Evolutionary conservation across 345 rosid species (phyloP).

Genomic region (Citropsis articulata): DNA sequence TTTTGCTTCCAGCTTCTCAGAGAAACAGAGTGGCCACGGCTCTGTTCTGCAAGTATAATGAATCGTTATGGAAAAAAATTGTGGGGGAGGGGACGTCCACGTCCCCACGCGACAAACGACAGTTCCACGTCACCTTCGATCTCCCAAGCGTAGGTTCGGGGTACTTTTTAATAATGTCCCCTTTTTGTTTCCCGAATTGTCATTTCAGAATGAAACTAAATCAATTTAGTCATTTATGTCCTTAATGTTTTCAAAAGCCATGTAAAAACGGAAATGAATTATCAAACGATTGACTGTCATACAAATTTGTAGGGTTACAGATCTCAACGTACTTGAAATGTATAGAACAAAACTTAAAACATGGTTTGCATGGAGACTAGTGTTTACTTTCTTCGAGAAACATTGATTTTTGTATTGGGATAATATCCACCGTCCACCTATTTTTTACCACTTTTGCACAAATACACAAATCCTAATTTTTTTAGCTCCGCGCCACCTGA

Average conservation of each 20-base stretch:
- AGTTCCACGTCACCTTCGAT: not conserved
- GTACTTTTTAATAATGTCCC: not conserved
- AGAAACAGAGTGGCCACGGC: slow-evolving; percentile 9
- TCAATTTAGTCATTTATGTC: too few species aligned
- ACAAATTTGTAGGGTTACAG: too few species aligned
- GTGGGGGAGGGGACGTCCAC: not conserved
- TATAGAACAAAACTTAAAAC: not conserved
- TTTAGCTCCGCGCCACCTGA: too few species aligned
- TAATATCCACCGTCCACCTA: too few species aligned
- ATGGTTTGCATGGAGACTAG: not conserved
- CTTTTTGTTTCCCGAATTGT: too few species aligned
- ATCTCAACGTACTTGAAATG: too few species aligned
- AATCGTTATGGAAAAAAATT: not conserved
- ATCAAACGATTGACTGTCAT: too few species aligned
- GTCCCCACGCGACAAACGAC: not conserved
- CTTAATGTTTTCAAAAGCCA: not conserved
- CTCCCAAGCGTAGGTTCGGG: not conserved
- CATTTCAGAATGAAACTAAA: not conserved
- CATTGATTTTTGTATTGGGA: too few species aligned
- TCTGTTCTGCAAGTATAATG: not conserved
- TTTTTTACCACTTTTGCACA: too few species aligned
- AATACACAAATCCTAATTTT: too few species aligned
- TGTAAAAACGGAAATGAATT: too few species aligned
- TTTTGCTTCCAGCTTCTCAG: not conserved
- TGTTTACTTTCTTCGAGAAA: too few species aligned